phyloP scores from a whole-genome alignment of 306 rosid species.

The Prunus campanulata region DNA sequence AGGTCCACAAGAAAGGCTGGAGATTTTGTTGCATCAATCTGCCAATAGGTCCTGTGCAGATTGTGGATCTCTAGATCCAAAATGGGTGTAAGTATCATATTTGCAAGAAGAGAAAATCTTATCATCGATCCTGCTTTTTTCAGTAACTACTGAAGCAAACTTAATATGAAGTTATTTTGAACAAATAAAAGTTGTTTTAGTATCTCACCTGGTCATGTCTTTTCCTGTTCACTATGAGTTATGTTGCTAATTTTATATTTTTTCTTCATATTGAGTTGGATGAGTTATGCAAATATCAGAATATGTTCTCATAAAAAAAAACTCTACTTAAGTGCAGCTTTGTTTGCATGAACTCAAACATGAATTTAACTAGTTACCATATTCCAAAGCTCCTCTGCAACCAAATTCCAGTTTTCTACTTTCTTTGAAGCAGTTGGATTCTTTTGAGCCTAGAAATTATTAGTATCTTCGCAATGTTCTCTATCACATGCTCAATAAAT shows the following conservation, averaged over 20 bases:
- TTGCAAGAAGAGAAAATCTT: background rate
- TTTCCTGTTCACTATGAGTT: background rate
- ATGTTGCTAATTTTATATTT: background rate
- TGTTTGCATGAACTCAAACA: background rate
- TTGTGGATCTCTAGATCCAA: conserved; percentile 89
- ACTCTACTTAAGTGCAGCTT: background rate
- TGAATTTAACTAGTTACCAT: background rate
- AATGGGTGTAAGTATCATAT: conserved; percentile 82
- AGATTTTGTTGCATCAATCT: conserved; percentile 45
- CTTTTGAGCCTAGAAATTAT: background rate
- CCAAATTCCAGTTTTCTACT: background rate
- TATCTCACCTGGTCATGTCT: background rate
- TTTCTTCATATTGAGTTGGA: background rate
- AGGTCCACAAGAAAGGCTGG: conserved; percentile 67
- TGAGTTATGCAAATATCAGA: background rate
- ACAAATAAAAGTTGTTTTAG: background rate
- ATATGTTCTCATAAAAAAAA: background rate
- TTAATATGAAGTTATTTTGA: background rate
- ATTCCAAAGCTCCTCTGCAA: background rate
- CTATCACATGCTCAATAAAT: background rate
- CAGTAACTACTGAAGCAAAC: background rate
- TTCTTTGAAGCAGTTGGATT: background rate
- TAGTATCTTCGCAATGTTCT: background rate
- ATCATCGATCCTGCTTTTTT: background rate
- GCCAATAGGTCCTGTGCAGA: conserved; percentile 77